Conservation (phyloP, 129 eudicot genomes). For the Dittrichia graveolens region DNA sequence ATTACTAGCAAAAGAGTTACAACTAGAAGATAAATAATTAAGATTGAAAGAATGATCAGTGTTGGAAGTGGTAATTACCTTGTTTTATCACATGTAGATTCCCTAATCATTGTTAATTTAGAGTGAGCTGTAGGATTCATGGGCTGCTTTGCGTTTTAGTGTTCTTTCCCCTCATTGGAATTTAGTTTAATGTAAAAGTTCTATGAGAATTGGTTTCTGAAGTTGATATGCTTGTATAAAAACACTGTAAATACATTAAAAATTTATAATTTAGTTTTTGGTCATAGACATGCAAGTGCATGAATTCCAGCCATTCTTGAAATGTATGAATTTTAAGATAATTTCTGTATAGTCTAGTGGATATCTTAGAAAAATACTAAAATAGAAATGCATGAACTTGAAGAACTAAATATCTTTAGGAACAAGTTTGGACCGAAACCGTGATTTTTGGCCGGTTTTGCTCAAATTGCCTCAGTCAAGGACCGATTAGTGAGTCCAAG, state of each 20-base stretch:
- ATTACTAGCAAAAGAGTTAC: slow-evolving; percentile 1
- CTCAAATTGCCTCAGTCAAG: too few relatives aligned
- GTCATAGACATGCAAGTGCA: neutral
- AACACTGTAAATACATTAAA: neutral
- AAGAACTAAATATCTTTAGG: neutral
- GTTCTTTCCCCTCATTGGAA: neutral
- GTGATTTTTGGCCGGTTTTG: too few relatives aligned
- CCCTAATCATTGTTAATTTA: slow-evolving; percentile 1
- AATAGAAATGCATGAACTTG: neutral
- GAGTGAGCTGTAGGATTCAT: slow-evolving; percentile 3
- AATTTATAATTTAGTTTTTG: slow-evolving; percentile 2
- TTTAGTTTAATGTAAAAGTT: slow-evolving; percentile 1
- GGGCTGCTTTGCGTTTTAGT: neutral
- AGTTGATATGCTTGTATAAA: slow-evolving; percentile 10
- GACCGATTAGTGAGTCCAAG: too few relatives aligned
- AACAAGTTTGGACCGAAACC: neutral
- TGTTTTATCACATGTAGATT: neutral
- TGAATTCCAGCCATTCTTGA: neutral
- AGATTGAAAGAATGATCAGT: neutral
- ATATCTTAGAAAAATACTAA: too few relatives aligned
- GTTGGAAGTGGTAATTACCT: neutral
- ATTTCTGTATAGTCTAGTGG: neutral
- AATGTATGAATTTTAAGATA: neutral
- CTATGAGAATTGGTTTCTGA: neutral
- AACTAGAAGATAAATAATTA: slow-evolving; percentile 13